Conservation (phyloP, 2,329 filamentous ascomycete species). For the Pseudogymnoascus pannorum region DNA sequence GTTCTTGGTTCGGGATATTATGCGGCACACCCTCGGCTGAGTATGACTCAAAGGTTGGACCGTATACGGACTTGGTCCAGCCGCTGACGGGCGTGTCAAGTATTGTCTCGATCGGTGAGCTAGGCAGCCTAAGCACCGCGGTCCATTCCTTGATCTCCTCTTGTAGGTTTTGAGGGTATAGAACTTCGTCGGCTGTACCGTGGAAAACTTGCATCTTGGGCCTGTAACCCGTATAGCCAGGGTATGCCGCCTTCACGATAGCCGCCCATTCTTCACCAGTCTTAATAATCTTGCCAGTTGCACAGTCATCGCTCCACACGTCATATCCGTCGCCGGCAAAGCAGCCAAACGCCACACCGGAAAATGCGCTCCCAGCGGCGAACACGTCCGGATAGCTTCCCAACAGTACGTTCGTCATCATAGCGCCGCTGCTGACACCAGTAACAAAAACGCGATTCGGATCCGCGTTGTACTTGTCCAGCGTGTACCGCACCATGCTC, state of each 20-base stretch:
- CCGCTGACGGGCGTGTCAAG: slow-evolving; percentile 1
- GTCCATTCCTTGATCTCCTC: slow-evolving; percentile 39
- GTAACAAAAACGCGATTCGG: slow-evolving; percentile 45
- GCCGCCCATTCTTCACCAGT: slow-evolving; percentile 40
- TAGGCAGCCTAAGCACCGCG: slow-evolving; percentile 31
- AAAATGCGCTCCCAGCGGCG: slow-evolving; percentile 37
- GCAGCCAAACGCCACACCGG: slow-evolving; percentile 39
- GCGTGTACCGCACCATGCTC: slow-evolving; percentile 51
- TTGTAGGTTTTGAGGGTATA: slow-evolving; percentile 32
- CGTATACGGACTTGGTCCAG: slow-evolving; percentile 22
- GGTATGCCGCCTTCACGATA: slow-evolving; percentile 33
- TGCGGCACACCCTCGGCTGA: slow-evolving; percentile 18
- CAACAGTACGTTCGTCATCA: slow-evolving; percentile 45
- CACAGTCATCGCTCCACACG: slow-evolving; percentile 35
- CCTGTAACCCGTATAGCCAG: slow-evolving; percentile 30
- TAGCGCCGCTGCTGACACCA: slow-evolving; percentile 41
- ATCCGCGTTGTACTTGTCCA: slow-evolving; percentile 46
- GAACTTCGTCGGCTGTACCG: slow-evolving; percentile 30
- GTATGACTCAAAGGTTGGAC: slow-evolving; percentile 18
- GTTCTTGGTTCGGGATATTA: slow-evolving; percentile 20
- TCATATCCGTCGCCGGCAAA: slow-evolving; percentile 23
- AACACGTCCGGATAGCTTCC: slow-evolving; percentile 43
- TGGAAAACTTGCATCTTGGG: slow-evolving; percentile 34
- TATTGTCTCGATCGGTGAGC: not conserved
- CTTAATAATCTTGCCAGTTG: slow-evolving; percentile 36